phyloP scores from a whole-genome alignment of 441 rosid species.

The Pelargonium citronellum region DNA sequence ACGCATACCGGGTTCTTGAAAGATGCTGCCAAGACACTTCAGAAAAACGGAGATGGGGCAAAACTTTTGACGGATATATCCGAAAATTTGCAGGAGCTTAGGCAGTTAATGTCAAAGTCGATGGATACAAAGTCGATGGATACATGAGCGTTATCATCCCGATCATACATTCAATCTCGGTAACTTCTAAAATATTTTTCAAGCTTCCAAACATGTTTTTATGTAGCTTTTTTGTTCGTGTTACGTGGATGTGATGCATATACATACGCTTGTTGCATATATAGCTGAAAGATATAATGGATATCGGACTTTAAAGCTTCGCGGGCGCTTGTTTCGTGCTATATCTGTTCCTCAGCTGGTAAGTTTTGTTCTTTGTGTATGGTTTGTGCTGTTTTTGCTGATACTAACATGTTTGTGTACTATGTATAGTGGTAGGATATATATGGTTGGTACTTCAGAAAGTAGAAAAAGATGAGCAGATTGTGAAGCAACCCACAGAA shows the following conservation, averaged over 20 bases:
- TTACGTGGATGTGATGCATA: no score
- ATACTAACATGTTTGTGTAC: no score
- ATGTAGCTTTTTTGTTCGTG: background rate
- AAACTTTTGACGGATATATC: background rate
- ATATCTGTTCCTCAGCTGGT: no score
- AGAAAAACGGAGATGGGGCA: background rate
- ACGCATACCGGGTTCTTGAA: background rate
- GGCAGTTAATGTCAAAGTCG: background rate
- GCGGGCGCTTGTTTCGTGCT: no score
- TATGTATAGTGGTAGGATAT: background rate
- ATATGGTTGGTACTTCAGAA: background rate
- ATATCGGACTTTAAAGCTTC: no score
- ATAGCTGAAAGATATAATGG: no score
- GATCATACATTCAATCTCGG: background rate
- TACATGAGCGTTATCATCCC: background rate
- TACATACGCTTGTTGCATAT: no score
- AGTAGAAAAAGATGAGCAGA: background rate
- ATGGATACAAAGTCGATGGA: background rate
- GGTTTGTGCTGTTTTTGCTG: background rate
- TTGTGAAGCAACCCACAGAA: background rate
- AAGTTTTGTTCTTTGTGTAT: background rate
- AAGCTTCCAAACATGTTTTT: background rate
- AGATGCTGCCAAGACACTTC: background rate
- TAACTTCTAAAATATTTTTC: background rate
- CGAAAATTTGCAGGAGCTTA: background rate